Base-by-base conservation (phyloP, 768 basidiomycete species). In the Panaeolus papilionaceus region DNA sequence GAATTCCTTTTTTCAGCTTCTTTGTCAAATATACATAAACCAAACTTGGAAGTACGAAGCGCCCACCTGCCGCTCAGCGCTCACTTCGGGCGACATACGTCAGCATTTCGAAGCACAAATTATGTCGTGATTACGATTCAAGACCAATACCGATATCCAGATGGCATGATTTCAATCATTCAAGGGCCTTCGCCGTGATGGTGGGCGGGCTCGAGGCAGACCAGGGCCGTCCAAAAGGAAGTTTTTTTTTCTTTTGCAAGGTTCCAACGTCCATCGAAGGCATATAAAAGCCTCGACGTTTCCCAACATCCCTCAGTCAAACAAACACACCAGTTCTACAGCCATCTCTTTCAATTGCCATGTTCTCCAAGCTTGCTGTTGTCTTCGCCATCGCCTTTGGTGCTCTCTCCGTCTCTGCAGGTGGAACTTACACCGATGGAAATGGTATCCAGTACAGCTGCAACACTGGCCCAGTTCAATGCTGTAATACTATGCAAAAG, bases 401-500 rank as follows among this genome's bases (percentile, higher is more conserved):
- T 18, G 49, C 49, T 14, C 49, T 51, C 49, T 51, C 49, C 26
- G 49, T 51, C 9, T 23, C 49, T 28, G 49, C 49, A 14, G 49
- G 49, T 28, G 49, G 49, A 14, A 26, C 23, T 4, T 51, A 51
- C 23, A 51, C 49, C 26, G 49, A 51, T 9, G 49, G 23, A 14
- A 51, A 51, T 51, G 49, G 49, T 20, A 51, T 51, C 20, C 4
- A 51, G 18, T 51, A 51, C 49, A 51, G 49, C 49, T 51, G 49
- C 8, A 51, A 51, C 49, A 10, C 49, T 28, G 49, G 23, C 8
- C 9, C 49, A 9, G 49, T 51, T 11, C 49, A 51, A 20, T 51
- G 49, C 49, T 51, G 49, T 18, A 28, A 28, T 7, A 14, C 49
- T 18, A 11, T 51, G 8, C 49, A 51, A 28, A 23, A 51, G 23